phyloP scores from a whole-genome alignment of 495 filamentous ascomycete genomes.

The Talaromyces liani region DNA sequence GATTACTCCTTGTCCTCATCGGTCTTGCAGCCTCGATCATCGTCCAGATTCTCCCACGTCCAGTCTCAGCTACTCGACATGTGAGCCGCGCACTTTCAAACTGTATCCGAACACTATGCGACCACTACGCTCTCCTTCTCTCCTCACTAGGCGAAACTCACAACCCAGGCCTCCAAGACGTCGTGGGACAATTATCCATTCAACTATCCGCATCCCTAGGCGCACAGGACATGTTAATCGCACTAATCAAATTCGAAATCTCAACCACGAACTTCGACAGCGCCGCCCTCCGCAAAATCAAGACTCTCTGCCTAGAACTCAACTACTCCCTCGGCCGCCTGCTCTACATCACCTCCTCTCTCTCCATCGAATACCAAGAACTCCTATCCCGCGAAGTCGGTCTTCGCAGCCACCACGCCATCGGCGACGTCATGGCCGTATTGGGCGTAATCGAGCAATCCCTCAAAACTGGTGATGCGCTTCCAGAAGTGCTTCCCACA shows the following conservation, averaged over 20 bases:
- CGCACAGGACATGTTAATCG: constrained; percentile 24
- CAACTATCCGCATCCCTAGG: constrained; percentile 24
- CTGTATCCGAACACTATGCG: constrained; percentile 27
- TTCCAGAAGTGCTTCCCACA: constrained; percentile 35
- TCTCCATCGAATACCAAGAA: constrained; percentile 23
- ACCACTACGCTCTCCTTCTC: constrained; percentile 39
- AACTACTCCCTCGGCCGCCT: constrained; percentile 30
- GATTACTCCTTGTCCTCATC: constrained; percentile 33
- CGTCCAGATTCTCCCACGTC: constrained; percentile 35
- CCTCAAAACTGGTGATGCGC: constrained; percentile 32
- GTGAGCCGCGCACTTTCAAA: constrained; percentile 34
- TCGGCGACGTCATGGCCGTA: constrained; percentile 38
- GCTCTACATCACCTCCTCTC: constrained; percentile 25
- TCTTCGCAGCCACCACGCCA: constrained; percentile 28
- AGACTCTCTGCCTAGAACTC: constrained; percentile 27
- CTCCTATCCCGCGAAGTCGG: constrained; percentile 22
- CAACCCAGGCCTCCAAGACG: constrained; percentile 9
- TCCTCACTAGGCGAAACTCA: constrained; percentile 27
- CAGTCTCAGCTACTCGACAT: constrained; percentile 34
- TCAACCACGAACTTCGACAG: constrained; percentile 36
- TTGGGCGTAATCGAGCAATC: constrained; percentile 31
- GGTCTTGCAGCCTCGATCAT: constrained; percentile 30
- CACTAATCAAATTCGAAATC: constrained; percentile 30
- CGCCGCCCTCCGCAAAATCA: constrained; percentile 23
- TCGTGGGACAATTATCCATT: constrained; percentile 28